phyloP scores from a whole-genome alignment of 2,329 filamentous ascomycete genomes.

The Sporothrix protearum region DNA sequence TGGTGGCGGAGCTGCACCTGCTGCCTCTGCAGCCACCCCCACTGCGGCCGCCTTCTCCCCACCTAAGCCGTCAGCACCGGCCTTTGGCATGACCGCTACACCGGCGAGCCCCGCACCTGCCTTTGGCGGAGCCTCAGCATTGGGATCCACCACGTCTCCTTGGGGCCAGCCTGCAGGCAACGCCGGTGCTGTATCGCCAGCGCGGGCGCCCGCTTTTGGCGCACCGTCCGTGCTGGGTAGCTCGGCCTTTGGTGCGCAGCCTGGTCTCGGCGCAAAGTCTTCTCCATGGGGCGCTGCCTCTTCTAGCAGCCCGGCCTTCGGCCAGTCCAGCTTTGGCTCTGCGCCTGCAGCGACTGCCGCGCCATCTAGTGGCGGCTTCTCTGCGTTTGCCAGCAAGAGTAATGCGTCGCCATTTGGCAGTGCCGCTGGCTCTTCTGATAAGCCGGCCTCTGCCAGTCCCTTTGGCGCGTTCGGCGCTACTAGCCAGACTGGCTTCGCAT shows the following conservation, averaged over 20 bases:
- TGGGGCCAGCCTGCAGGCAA: constrained; percentile 40
- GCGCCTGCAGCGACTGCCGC: constrained; percentile 35
- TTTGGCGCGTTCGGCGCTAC: constrained; percentile 29
- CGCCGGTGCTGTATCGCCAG: constrained; percentile 31
- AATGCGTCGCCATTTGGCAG: constrained; percentile 25
- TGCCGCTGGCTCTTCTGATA: constrained; percentile 32
- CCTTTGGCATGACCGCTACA: constrained; percentile 30
- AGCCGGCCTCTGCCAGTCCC: constrained; percentile 22
- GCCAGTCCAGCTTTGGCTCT: constrained; percentile 49
- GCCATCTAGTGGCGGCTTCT: constrained; percentile 30
- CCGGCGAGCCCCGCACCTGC: constrained; percentile 21
- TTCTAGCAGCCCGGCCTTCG: constrained; percentile 47
- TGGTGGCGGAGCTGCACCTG: constrained; percentile 33
- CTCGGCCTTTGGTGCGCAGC: constrained; percentile 38
- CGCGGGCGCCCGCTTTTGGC: constrained; percentile 47
- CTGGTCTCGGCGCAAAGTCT: constrained; percentile 36
- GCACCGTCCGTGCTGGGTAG: constrained; percentile 35
- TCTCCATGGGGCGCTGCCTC: constrained; percentile 32
- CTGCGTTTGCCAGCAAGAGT: constrained; percentile 29
- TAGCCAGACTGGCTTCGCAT: constrained; percentile 48
- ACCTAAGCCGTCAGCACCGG: constrained; percentile 36
- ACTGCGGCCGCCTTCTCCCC: constrained; percentile 30
- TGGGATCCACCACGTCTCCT: constrained; percentile 51
- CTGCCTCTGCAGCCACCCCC: constrained; percentile 29
- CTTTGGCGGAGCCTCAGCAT: constrained; percentile 32